A percentile compares a stretch with the other conserved stretches of the same genome.
phyloP scores from a whole-genome alignment of 345 rosid species.

The Melaleuca quinquenervia region DNA sequence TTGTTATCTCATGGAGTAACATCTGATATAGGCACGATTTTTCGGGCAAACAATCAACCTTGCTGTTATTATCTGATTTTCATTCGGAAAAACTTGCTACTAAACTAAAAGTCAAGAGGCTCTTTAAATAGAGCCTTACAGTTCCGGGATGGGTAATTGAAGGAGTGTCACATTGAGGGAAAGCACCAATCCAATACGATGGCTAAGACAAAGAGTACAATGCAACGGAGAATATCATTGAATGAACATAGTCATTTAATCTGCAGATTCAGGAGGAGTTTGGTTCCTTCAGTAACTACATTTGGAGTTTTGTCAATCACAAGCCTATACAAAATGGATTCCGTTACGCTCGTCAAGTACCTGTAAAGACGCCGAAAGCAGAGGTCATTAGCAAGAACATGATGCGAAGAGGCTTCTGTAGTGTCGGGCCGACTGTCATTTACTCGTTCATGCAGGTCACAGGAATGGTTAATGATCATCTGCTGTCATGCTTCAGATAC shows the following conservation, averaged over 20 bases:
- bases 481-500: slow-evolving; percentile 60
- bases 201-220: neutral
- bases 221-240: neutral
- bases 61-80: neutral
- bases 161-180: neutral
- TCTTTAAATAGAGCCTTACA: neutral
- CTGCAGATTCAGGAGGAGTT: slow-evolving; percentile 73
- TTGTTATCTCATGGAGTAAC: neutral
- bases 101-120: neutral
- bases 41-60: neutral
- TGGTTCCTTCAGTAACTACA: slow-evolving; percentile 72
- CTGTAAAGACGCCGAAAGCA: slow-evolving; percentile 81
- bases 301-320: slow-evolving; percentile 71
- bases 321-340: slow-evolving; percentile 53
- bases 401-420: slow-evolving; percentile 87
- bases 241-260: neutral
- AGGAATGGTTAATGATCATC: slow-evolving; percentile 80
- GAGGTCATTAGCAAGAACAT: slow-evolving; percentile 81
- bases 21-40: neutral
- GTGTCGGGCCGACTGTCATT: slow-evolving; percentile 80
- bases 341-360: slow-evolving; percentile 71
- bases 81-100: neutral
- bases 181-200: neutral
- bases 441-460: slow-evolving; percentile 86
- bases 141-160: neutral